Evolutionary conservation across 2,329 filamentous ascomycete genomes (phyloP).

Genomic region (Akanthomyces lecanii): DNA sequence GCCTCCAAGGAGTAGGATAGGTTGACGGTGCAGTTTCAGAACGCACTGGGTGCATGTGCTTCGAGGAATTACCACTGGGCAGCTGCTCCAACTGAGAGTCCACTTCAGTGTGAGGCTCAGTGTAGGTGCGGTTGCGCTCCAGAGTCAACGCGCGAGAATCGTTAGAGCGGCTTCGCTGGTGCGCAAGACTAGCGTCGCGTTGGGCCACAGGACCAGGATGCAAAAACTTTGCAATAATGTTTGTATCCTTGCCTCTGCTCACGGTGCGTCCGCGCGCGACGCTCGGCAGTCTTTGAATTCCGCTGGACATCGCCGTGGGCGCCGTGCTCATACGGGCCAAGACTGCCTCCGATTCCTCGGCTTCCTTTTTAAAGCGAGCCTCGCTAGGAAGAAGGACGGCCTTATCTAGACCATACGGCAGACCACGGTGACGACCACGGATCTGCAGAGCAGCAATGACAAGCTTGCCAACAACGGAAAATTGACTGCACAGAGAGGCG

Average conservation of each 20-base stretch:
- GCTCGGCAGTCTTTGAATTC: conserved; percentile 28
- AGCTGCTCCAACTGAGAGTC: conserved; percentile 27
- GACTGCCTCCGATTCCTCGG: conserved; percentile 41
- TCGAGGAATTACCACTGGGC: conserved; percentile 23
- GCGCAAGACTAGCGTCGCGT: conserved; percentile 26
- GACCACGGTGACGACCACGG: conserved; percentile 63
- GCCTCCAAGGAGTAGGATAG: conserved; percentile 19
- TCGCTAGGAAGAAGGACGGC: conserved; percentile 57
- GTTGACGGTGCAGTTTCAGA: conserved; percentile 26
- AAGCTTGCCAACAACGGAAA: conserved; percentile 67
- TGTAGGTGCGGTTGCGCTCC: conserved; percentile 17
- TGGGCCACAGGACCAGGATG: conserved; percentile 44
- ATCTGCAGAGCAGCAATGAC: conserved; percentile 67
- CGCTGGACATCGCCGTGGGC: conserved; percentile 25
- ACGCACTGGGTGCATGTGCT: conserved; percentile 25
- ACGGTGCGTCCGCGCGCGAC: conserved; percentile 33
- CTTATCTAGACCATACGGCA: conserved; percentile 63
- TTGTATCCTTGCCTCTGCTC: conserved; percentile 38
- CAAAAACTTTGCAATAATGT: conserved; percentile 43
- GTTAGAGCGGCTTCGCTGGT: conserved; percentile 28
- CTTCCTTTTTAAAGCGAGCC: conserved; percentile 50
- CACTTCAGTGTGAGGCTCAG: conserved; percentile 26
- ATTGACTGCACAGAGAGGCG: conserved; percentile 77
- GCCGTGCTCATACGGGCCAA: conserved; percentile 35
- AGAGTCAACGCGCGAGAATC: conserved; percentile 19